Evolutionary conservation across 2,329 filamentous ascomycete species (phyloP).

Genomic region (Diaporthe citri): DNA sequence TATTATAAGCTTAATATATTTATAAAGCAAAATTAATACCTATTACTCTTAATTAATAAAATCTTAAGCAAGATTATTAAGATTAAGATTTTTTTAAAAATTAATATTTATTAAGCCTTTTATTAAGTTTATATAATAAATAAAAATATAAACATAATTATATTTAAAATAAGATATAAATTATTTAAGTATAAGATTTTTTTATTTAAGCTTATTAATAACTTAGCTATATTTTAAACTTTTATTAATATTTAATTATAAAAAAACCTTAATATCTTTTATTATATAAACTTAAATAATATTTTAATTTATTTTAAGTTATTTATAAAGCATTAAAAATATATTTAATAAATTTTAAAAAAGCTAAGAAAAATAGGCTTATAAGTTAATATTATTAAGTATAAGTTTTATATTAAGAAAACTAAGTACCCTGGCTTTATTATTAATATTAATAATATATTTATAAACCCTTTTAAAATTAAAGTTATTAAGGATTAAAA

Average conservation of each 20-base stretch:
- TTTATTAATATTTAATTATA: slow-evolving; percentile 14
- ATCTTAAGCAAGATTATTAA: not conserved
- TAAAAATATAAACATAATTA: not conserved
- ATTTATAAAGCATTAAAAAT: not conserved
- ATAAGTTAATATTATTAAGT: no score
- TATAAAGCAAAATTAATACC: not conserved
- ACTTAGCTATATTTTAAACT: not conserved
- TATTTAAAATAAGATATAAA: not conserved
- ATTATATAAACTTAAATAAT: not conserved
- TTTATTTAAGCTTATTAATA: not conserved
- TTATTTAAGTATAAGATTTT: slow-evolving; percentile 4
- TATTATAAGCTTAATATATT: slow-evolving; percentile 2
- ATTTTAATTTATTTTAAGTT: slow-evolving; percentile 5
- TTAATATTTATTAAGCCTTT: not conserved
- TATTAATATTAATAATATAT: no score
- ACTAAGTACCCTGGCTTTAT: no score
- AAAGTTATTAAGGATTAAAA: no score
- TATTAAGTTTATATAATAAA: not conserved
- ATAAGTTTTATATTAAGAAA: no score
- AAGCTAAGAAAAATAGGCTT: not conserved
- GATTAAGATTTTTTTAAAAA: not conserved
- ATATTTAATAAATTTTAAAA: not conserved
- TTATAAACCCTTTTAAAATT: no score
- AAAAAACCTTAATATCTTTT: not conserved
- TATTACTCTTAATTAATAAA: not conserved